phyloP scores from a whole-genome alignment of 306 rosid genomes.

The Hippophae rhamnoides region DNA sequence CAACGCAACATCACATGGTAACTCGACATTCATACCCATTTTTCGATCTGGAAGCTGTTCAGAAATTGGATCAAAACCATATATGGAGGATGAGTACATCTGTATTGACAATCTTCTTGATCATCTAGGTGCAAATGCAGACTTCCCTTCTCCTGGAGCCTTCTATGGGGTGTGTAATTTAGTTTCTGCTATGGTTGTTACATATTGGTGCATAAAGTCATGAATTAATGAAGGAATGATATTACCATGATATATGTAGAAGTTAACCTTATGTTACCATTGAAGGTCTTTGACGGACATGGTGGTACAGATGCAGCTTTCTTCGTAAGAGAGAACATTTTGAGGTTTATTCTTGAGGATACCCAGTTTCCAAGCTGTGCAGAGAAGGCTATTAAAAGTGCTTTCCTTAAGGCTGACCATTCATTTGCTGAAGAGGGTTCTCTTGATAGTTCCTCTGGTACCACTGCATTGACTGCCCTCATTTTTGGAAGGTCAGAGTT shows the following conservation, averaged over 20 bases:
- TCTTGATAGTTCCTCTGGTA: slow-evolving; percentile 55
- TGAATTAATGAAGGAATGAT: neutral
- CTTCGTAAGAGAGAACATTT: slow-evolving; percentile 39
- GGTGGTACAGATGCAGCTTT: slow-evolving; percentile 58
- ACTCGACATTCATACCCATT: slow-evolving; percentile 17
- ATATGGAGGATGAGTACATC: slow-evolving; percentile 33
- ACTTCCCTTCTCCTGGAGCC: slow-evolving; percentile 33
- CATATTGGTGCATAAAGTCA: neutral
- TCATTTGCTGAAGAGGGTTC: slow-evolving; percentile 44
- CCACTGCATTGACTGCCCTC: slow-evolving; percentile 41
- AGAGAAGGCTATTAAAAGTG: slow-evolving; percentile 39
- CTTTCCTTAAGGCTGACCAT: slow-evolving; percentile 48
- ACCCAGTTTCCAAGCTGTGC: slow-evolving; percentile 30
- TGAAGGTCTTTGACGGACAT: slow-evolving; percentile 63
- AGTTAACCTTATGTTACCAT: slow-evolving; percentile 6
- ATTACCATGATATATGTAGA: neutral
- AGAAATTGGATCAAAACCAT: slow-evolving; percentile 31
- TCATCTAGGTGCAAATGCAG: slow-evolving; percentile 18
- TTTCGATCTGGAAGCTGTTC: slow-evolving; percentile 37
- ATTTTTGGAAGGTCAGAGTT: slow-evolving; percentile 36
- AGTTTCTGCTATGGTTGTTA: neutral
- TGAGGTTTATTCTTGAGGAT: slow-evolving; percentile 41
- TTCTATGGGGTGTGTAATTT: slow-evolving; percentile 30
- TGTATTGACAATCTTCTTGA: slow-evolving; percentile 24
- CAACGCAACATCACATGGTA: slow-evolving; percentile 18